Evolutionary conservation across 208 protist species (phyloP).

Genomic region (Crithidia brevicula): DNA sequence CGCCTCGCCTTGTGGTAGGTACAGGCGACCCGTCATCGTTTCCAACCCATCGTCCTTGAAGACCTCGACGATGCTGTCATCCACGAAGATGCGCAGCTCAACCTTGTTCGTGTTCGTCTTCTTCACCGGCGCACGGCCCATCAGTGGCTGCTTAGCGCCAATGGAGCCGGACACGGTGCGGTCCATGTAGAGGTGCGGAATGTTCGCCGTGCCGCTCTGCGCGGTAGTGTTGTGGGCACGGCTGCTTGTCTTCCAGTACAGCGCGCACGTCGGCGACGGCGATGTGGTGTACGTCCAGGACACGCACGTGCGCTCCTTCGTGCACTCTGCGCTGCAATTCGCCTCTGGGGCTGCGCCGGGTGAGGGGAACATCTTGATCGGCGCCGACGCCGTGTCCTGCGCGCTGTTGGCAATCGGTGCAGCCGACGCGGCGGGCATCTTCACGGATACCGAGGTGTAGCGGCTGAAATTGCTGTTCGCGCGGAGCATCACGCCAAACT

Average conservation of each 20-base stretch:
- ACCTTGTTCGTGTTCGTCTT: constrained; percentile 30
- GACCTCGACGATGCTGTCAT: constrained; percentile 48
- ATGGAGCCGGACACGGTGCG: constrained; percentile 40
- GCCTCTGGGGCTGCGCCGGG: background rate
- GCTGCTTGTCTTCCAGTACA: constrained; percentile 43
- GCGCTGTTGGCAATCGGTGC: constrained; percentile 15
- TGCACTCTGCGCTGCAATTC: constrained; percentile 45
- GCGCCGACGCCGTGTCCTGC: constrained; percentile 22
- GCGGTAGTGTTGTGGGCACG: constrained; percentile 7
- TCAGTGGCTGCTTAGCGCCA: constrained; percentile 27
- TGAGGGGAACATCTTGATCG: constrained; percentile 36
- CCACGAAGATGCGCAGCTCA: constrained; percentile 39
- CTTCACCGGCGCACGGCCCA: constrained; percentile 40
- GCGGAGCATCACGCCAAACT: constrained; percentile 44
- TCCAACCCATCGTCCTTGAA: constrained; percentile 55
- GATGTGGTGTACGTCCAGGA: constrained; percentile 42
- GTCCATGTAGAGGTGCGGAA: constrained; percentile 37
- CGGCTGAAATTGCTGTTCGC: constrained; percentile 20
- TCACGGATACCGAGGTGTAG: constrained; percentile 38
- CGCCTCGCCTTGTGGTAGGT: constrained; percentile 26
- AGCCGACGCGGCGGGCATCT: constrained; percentile 38
- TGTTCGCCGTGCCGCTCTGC: constrained; percentile 38
- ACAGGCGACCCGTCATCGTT: constrained; percentile 40
- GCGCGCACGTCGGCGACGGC: constrained; percentile 21
- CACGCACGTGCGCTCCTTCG: constrained; percentile 35